Percentiles rank a stretch among this genome's conserved stretches.
phyloP scores from a whole-genome alignment of 164 flowering plant species.

The Vitis vinifera region DNA sequence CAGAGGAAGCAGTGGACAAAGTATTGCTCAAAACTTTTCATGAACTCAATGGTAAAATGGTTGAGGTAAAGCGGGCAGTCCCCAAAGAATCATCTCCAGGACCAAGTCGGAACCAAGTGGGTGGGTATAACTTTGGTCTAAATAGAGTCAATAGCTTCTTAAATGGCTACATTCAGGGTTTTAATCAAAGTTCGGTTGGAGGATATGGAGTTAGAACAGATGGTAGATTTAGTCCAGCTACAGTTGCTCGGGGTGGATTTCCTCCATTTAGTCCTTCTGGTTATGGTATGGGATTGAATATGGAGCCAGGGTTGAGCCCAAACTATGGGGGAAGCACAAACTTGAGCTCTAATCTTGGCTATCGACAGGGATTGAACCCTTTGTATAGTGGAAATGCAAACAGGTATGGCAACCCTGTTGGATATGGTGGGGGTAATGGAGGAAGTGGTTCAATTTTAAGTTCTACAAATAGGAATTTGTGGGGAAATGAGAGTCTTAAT shows the following conservation, averaged over 20 bases:
- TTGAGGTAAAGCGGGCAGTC: slow-evolving; percentile 88
- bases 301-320: slow-evolving; percentile 59
- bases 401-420: slow-evolving; percentile 41
- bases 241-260: slow-evolving; percentile 58
- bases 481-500: slow-evolving; percentile 57
- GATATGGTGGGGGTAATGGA: slow-evolving; percentile 44
- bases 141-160: slow-evolving; percentile 59
- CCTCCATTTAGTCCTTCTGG: slow-evolving; percentile 50
- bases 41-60: slow-evolving; percentile 89
- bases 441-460: slow-evolving; percentile 47
- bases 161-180: slow-evolving; percentile 62
- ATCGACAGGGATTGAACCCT: slow-evolving; percentile 55
- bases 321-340: slow-evolving; percentile 45
- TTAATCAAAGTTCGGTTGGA: slow-evolving; percentile 47
- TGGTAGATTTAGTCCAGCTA: slow-evolving; percentile 68
- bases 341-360: slow-evolving; percentile 38
- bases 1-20: slow-evolving; percentile 84
- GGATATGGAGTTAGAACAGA: slow-evolving; percentile 68
- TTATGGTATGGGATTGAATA: slow-evolving; percentile 54
- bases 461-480: slow-evolving; percentile 45
- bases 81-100: slow-evolving; percentile 85
- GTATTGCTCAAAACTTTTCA: slow-evolving; percentile 73
- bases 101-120: slow-evolving; percentile 51
- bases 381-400: slow-evolving; percentile 41
- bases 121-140: slow-evolving; percentile 49